Evolutionary conservation across 768 basidiomycete species (phyloP).

Genomic region (Podaxis sp.): DNA sequence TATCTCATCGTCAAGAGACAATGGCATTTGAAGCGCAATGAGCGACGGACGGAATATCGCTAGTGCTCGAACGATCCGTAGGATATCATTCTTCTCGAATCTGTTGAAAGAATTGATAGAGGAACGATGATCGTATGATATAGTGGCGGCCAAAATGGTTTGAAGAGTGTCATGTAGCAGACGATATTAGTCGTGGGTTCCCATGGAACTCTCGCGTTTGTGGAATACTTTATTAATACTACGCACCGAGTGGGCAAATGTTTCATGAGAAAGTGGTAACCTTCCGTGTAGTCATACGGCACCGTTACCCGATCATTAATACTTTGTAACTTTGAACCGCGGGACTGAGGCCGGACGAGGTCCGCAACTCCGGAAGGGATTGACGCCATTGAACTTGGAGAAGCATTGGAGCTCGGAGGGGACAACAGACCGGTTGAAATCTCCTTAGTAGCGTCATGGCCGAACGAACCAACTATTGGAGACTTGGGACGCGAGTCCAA

Average conservation of each 20-base stretch:
- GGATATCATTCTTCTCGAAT: constrained; percentile 94
- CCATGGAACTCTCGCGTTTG: constrained; percentile 35
- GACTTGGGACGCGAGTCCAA: constrained; percentile 39
- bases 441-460: constrained; percentile 25
- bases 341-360: constrained; percentile 22
- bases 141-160: constrained; percentile 12
- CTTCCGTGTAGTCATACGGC: constrained; percentile 94
- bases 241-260: constrained; percentile 80
- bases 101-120: constrained; percentile 36
- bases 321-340: constrained; percentile 44
- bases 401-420: constrained; percentile 33
- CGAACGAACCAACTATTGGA: constrained; percentile 30
- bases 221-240: constrained; percentile 22
- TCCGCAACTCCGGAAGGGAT: constrained; percentile 35
- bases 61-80: constrained; percentile 90
- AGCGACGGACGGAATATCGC: constrained; percentile 96
- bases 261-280: constrained; percentile 96
- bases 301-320: constrained; percentile 63
- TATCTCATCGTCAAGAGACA: constrained; percentile 93
- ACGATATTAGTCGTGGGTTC: constrained; percentile 26
- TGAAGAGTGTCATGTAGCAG: constrained; percentile 13
- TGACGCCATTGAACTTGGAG: constrained; percentile 36
- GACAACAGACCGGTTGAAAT: constrained; percentile 29
- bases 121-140: background rate
- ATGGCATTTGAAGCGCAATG: constrained; percentile 96